Conservation (phyloP, 2,329 filamentous ascomycete species). For the Ophiosphaerella herpotricha region DNA sequence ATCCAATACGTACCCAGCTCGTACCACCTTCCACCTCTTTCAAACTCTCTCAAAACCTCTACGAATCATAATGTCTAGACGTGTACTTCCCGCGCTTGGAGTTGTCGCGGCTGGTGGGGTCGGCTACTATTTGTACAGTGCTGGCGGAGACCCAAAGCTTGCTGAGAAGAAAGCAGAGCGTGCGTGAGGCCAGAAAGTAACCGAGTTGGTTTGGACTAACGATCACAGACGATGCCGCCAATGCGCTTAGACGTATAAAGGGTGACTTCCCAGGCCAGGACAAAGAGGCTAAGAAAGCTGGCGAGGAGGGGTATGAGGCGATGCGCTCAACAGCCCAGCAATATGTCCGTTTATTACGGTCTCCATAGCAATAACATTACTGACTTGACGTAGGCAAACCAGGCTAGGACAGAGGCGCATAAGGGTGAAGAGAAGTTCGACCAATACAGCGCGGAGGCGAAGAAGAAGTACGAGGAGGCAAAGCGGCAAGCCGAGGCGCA, state of each 20-base stretch:
- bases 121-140: slow-evolving; percentile 86
- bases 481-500: slow-evolving; percentile 59
- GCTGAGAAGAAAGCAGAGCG: slow-evolving; percentile 88
- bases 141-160: slow-evolving; percentile 78
- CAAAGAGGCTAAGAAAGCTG: slow-evolving; percentile 68
- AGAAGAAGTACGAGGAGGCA: slow-evolving; percentile 64
- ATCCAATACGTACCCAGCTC: slow-evolving; percentile 6
- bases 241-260: slow-evolving; percentile 68
- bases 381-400: slow-evolving; percentile 41
- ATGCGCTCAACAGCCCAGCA: slow-evolving; percentile 53
- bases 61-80: slow-evolving; percentile 32
- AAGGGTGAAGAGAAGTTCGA: slow-evolving; percentile 67
- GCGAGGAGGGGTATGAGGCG: slow-evolving; percentile 54
- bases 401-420: slow-evolving; percentile 56
- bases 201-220: slow-evolving; percentile 13
- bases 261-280: slow-evolving; percentile 66
- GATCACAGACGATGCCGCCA: slow-evolving; percentile 72
- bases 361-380: not conserved
- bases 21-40: slow-evolving; percentile 6
- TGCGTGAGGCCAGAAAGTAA: slow-evolving; percentile 51
- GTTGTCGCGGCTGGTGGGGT: slow-evolving; percentile 59
- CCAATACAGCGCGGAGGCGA: slow-evolving; percentile 59
- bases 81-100: slow-evolving; percentile 33
- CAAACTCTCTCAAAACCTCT: slow-evolving; percentile 4
- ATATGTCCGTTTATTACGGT: slow-evolving; percentile 29